Evolutionary conservation across 2,329 filamentous ascomycete species (phyloP), one percentile per base, ranked within the genome.

Genomic region (Aspergillus sp.): DNA sequence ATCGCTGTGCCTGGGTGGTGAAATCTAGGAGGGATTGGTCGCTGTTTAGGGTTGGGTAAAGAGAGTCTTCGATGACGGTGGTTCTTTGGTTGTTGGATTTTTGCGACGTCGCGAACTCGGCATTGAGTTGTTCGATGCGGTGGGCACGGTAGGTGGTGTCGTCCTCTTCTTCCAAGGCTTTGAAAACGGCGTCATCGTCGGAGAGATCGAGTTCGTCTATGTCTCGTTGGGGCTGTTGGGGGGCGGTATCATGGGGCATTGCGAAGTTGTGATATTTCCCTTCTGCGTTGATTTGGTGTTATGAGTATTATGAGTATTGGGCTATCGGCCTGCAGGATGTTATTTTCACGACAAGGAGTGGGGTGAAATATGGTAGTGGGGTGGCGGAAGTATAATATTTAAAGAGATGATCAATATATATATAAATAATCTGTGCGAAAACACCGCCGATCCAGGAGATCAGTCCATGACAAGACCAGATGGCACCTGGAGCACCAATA

Each of bases 1-100:
- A 85, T 24, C 80, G 73, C 58, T 83, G 79, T 12, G 80, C 80
- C 48, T 79, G 77, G 7, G 85, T 87, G 8, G 85, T 86, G 61
- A 86, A 83, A 61, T 84, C 80, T 68, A 88, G 80, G 42, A 87
- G 71, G 12, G 76, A 69, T 68, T 85, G 83, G 67, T 88, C 85
- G 59, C 80, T 79, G 51, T 64, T 59, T 5, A 80, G 63, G 1
- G 75, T 76, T 1, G 74, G 73, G 63, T 76, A 76, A 47, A 67
- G 53, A 9, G 61, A 63, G 43, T 65, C 63, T 55, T 69, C 62
- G 48, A 67, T 48, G 57, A 69, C 42, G 36, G 67, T 64, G 39
- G 58, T 24, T 55, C 53, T 56, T 53, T 57, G 53, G 57, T 58
- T 43, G 57, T 57, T 17, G 58, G 66, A 52, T 62, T 73, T 62